phyloP scores from a whole-genome alignment of 148 eudicot genomes.

The Drosera capensis region DNA sequence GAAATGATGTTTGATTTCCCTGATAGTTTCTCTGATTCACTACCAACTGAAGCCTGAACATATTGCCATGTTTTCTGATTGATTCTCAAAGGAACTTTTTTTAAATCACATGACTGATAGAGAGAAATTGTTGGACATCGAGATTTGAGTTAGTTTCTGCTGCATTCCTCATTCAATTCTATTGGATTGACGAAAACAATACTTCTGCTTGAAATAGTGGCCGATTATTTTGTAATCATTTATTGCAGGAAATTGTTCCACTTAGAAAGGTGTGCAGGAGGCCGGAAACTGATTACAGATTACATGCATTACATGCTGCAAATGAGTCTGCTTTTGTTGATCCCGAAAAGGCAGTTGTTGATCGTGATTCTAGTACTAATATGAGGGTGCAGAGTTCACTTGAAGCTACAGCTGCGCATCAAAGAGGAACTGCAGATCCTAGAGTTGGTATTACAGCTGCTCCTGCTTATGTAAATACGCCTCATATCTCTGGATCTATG shows the following conservation, averaged over 20 bases:
- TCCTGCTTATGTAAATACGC: neutral
- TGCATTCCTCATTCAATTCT: too few species aligned
- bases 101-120: too few species aligned
- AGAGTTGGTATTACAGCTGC: neutral
- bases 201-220: neutral
- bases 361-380: conserved; percentile 14
- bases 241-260: conserved; percentile 66
- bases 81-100: too few species aligned
- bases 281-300: conserved; percentile 81
- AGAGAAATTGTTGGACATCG: too few species aligned
- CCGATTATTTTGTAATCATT: neutral
- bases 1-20: too few species aligned
- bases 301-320: conserved; percentile 52
- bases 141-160: too few species aligned
- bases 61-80: too few species aligned
- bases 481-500: too few species aligned
- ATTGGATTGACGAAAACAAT: neutral
- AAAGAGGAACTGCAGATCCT: conserved; percentile 2
- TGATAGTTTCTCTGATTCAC: too few species aligned
- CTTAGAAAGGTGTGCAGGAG: conserved; percentile 73
- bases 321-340: conserved; percentile 24
- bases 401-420: conserved; percentile 3
- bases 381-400: conserved; percentile 8
- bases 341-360: conserved; percentile 20
- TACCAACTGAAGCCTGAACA: too few species aligned